Evolutionary conservation across 2,329 filamentous ascomycete genomes (phyloP), one percentile per base, ranked within the genome.

Genomic region (Blastomyces percursus): DNA sequence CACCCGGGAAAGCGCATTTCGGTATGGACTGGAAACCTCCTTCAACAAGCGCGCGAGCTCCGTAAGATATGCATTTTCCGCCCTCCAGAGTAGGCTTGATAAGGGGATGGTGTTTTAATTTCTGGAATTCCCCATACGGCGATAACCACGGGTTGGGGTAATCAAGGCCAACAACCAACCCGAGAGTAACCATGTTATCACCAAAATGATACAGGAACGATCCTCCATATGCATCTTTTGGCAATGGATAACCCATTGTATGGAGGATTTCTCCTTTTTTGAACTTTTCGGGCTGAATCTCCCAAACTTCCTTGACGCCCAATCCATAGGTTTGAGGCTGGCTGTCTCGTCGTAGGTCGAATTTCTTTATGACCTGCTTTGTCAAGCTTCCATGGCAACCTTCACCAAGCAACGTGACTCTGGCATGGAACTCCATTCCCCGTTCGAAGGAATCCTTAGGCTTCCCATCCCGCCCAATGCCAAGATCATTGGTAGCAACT

Each of bases 121-220:
- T 96, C 76, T 99, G 94, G 75, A 99, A 99, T 74, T 99, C 94
- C 63, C 86, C 85, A 73, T 97, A 99, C 0, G 94, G 94, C 3
- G 92, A 94, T 62, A 97, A 78, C 91, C 93, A 99, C 0, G 94
- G 94, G 76, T 99, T 99, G 51, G 90, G 82, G 75, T 99, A 99
- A 79, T 99, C 94, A 61, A 99, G 82, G 30, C 92, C 92, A 46
- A 95, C 89, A 12, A 99, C 94, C 21, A 97, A 81, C 30, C 94
- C 94, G 62, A 99, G 82, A 68, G 87, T 91, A 64, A 99, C 93
- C 70, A 97, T 84, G 76, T 97, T 99, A 70, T 99, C 93, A 46
- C 92, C 94, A 75, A 97, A 99, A 76, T 99, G 94, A 73, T 99
- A 99, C 90, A 99, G 92, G 87, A 91, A 99, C n/a, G 90, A 91